Evolutionary conservation across 441 rosid genomes (phyloP), one percentile per base, ranked within the genome.

Genomic region (Cnidoscolus chayamansa): DNA sequence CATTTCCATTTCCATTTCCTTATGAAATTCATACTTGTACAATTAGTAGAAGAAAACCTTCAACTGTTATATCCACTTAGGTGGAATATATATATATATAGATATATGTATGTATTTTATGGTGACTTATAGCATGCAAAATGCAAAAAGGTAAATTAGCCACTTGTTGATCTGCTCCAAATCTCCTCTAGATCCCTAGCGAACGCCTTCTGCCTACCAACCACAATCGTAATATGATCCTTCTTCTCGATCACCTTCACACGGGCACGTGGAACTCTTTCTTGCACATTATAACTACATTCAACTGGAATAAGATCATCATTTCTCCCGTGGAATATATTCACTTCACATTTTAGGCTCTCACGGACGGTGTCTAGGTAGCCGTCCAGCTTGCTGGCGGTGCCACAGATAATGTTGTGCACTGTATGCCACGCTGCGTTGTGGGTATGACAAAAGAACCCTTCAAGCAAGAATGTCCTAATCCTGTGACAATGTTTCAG

Each of bases 371-470:
- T 66, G n/a, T 91, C 93, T 17, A 93, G 67, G 78, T 93, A 95
- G 32, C 75, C 76, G 7, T 93, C 97, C 1, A 95, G 89, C 80
- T 88, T 93, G 81, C 89, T 81, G 48, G 92, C 98, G 7, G 90
- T 83, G 37, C 99, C 99, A 71, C 88, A 92, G 16, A 95, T 89
- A 51, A 92, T 86, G 86, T 95, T 95, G 93, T 95, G 99, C 49
- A 95, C 86, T 1, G 97, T 91, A 77, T 95, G 98, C 99, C 99
- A 95, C 1, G 98, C 93, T 1, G 97, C 93, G 8, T 88, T 89
- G 63, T 93, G 98, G 30, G 98, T 91, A 84, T 95, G 99, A 85
- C 96, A 88, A 76, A 84, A 87, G 76, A 92, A 95, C 5, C 98
- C 99, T 81, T 93, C 99, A 12, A 91, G 68, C 83, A 95, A 80